phyloP scores from a whole-genome alignment of 345 rosid species.

The Salix brachista region DNA sequence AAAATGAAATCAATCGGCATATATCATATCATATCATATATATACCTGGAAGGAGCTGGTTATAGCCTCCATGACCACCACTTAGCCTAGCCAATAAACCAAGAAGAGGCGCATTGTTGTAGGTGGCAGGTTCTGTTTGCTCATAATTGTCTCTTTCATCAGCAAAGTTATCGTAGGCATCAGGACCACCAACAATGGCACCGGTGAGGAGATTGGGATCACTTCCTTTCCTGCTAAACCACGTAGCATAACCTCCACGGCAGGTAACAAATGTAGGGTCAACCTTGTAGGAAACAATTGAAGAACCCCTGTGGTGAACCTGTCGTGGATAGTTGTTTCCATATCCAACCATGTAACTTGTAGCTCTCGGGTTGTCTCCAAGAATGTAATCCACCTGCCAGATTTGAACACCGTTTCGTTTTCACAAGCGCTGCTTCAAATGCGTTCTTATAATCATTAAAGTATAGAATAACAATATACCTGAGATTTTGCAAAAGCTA shows the following conservation, averaged over 20 bases:
- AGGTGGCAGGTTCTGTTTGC: slow-evolving; percentile 98
- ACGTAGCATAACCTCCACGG: slow-evolving; percentile 91
- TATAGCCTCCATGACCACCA: slow-evolving; percentile 62
- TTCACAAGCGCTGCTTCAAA: neutral
- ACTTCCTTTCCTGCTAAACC: slow-evolving; percentile 68
- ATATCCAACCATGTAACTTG: slow-evolving; percentile 96
- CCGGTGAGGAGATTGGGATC: slow-evolving; percentile 92
- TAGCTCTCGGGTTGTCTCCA: slow-evolving; percentile 96
- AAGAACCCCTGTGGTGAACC: slow-evolving; percentile 90
- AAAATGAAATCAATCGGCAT: neutral
- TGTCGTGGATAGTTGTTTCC: slow-evolving; percentile 88
- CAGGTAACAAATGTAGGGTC: slow-evolving; percentile 66
- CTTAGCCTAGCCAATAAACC: slow-evolving; percentile 81
- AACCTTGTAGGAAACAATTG: slow-evolving; percentile 76
- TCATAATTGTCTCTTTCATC: slow-evolving; percentile 90
- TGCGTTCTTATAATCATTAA: neutral
- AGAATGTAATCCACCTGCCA: slow-evolving; percentile 83
- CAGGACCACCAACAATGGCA: slow-evolving; percentile 95
- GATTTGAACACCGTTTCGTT: neutral
- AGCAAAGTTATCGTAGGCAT: slow-evolving; percentile 89
- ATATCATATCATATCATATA: neutral
- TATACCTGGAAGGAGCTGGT: slow-evolving; percentile 92
- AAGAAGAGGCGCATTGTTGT: slow-evolving; percentile 92
- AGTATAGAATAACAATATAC: slow-evolving; percentile 22
- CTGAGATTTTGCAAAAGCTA: slow-evolving; percentile 85